phyloP scores from a whole-genome alignment of 2,329 filamentous ascomycete species.

The Dryadomyces quercivorus region DNA sequence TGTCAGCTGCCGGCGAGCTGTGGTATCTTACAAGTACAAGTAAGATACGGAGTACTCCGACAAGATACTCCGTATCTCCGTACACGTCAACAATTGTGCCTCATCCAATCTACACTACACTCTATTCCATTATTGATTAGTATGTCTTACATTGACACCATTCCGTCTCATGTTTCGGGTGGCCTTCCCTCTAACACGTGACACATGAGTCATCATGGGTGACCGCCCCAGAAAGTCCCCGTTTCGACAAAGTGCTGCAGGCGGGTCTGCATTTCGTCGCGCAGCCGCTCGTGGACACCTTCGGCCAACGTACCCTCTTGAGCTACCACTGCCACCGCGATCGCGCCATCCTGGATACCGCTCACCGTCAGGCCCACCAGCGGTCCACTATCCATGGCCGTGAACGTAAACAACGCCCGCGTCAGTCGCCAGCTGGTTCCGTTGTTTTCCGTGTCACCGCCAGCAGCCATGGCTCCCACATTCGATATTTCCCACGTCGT shows the following conservation, averaged over 20 bases:
- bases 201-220: not conserved
- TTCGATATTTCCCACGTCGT: constrained; percentile 42
- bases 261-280: constrained; percentile 24
- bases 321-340: constrained; percentile 35
- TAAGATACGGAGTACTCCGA: no score
- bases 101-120: no score
- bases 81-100: no score
- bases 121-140: no score
- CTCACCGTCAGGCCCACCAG: constrained; percentile 33
- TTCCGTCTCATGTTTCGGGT: no score
- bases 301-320: constrained; percentile 31
- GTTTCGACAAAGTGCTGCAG: constrained; percentile 8
- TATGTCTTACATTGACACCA: no score
- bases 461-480: constrained; percentile 27
- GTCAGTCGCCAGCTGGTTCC: constrained; percentile 23
- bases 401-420: constrained; percentile 37
- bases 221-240: not conserved
- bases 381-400: constrained; percentile 28
- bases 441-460: constrained; percentile 4
- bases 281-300: constrained; percentile 13
- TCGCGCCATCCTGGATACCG: constrained; percentile 27
- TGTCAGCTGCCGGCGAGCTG: no score
- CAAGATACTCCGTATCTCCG: no score
- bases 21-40: no score
- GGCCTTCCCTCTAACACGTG: no score